Conservation (phyloP, 2,329 filamentous ascomycete species). For the Erysiphe pulchra region DNA sequence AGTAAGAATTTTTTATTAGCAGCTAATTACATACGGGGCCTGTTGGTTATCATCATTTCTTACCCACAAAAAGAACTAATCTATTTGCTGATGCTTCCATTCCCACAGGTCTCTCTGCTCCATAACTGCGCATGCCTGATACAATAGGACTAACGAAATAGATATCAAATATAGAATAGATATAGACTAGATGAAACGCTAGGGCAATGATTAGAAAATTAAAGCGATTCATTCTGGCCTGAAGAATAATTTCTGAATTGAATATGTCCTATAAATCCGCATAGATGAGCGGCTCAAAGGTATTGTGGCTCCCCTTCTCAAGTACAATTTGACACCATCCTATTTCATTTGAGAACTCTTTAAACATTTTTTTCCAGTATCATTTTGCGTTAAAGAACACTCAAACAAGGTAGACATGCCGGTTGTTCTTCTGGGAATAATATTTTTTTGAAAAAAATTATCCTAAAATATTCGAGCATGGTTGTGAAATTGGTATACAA, state of each 20-base stretch:
- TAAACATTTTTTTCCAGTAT: no score
- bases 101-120: constrained; percentile 32
- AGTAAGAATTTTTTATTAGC: neutral
- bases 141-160: constrained; percentile 98
- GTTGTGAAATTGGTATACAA: no score
- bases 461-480: no score
- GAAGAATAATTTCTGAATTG: constrained; percentile 15
- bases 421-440: no score
- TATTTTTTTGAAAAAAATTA: no score
- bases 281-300: no score
- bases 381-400: no score
- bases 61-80: constrained; percentile 81
- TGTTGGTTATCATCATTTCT: constrained; percentile 4
- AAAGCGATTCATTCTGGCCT: constrained; percentile 35
- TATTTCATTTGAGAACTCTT: no score
- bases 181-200: constrained; percentile 80
- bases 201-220: constrained; percentile 74
- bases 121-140: constrained; percentile 70
- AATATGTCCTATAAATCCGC: no score
- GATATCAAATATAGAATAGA: constrained; percentile 91
- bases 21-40: neutral
- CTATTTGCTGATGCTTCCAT: constrained; percentile 60
- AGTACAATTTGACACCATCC: no score
- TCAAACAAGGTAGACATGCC: no score
- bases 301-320: no score